Evolutionary conservation across 371 early-diverging fungal genomes (phyloP).

Genomic region (Phascolomyces articulosus): DNA sequence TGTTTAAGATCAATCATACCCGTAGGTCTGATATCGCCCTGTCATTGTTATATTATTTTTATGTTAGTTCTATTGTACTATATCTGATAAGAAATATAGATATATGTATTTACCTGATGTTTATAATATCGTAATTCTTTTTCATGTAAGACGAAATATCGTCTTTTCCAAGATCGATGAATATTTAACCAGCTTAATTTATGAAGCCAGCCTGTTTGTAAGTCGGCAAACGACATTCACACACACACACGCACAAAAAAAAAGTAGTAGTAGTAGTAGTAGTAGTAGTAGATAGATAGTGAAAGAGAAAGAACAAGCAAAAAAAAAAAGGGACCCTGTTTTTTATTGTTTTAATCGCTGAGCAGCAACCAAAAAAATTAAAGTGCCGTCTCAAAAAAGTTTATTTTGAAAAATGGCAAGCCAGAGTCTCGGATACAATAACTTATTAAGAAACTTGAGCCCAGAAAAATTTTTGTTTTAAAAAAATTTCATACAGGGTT

Average conservation of each 20-base stretch:
- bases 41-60: not conserved
- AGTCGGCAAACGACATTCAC: not conserved
- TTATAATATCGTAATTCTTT: conserved; percentile 30
- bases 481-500: too few relatives aligned
- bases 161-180: conserved; percentile 19
- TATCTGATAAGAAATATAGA: too few relatives aligned
- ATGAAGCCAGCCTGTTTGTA: conserved; percentile 25
- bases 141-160: conserved; percentile 21
- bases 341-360: too few relatives aligned
- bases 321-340: too few relatives aligned
- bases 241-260: not conserved
- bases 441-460: too few relatives aligned
- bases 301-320: too few relatives aligned
- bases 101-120: conserved; percentile 18
- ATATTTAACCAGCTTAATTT: conserved; percentile 16
- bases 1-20: conserved; percentile 25
- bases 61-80: not conserved
- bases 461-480: too few relatives aligned
- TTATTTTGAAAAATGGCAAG: not conserved
- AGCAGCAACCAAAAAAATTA: too few relatives aligned
- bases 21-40: conserved; percentile 24
- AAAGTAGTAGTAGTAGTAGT: too few relatives aligned
- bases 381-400: too few relatives aligned
- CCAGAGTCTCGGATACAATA: too few relatives aligned
- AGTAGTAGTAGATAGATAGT: too few relatives aligned